A percentile compares a stretch with the other conserved stretches of the same genome.
phyloP scores from a whole-genome alignment of 768 basidiomycete genomes.

The Boletus sensibilis region DNA sequence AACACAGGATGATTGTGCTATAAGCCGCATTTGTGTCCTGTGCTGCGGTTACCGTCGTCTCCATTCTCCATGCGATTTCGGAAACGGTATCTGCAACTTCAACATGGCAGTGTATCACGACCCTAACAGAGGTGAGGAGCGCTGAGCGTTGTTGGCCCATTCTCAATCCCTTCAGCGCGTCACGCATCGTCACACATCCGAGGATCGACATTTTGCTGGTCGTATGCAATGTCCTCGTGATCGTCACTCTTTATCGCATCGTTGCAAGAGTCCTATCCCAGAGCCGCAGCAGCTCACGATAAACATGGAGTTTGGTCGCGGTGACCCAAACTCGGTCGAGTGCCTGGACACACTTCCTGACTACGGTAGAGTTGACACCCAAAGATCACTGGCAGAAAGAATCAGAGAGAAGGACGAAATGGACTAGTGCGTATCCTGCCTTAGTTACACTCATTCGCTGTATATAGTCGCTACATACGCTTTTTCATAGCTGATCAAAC shows the following conservation, averaged over 20 bases:
- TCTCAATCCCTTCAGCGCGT: not conserved
- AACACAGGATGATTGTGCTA: not conserved
- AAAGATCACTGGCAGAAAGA: not conserved
- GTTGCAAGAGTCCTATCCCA: not conserved
- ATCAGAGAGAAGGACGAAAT: not conserved
- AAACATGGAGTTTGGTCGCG: not conserved
- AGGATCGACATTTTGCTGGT: not conserved
- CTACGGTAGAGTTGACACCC: not conserved
- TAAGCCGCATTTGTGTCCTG: not conserved
- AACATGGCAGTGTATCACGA: not conserved
- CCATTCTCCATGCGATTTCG: not conserved
- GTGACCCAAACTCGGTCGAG: not conserved
- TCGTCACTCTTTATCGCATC: not conserved
- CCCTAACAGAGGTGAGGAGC: not conserved
- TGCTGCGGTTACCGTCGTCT: not conserved
- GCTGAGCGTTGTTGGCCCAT: not conserved
- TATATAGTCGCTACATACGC: not conserved
- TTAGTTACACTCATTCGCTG: not conserved
- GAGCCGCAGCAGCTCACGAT: not conserved
- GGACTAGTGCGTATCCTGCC: not conserved
- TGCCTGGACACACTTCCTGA: not conserved
- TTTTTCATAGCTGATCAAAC: too few species aligned
- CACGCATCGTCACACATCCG: too few species aligned
- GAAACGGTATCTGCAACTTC: not conserved
- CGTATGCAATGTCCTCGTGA: too few species aligned